Conservation (phyloP, 805 yeast genomes). For the Yamadazyma nakazawae region DNA sequence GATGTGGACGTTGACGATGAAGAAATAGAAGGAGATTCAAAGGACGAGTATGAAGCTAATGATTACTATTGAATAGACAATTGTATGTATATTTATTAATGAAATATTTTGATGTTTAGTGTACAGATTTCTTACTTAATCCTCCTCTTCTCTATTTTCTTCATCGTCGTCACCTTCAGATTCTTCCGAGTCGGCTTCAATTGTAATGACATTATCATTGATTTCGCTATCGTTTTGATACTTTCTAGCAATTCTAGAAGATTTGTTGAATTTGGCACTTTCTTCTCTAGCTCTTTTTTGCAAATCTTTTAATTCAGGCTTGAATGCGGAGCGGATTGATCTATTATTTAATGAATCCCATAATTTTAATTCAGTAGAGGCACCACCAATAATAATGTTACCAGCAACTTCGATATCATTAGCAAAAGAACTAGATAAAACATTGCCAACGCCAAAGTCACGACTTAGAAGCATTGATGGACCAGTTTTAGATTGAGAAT, state of each 20-base stretch:
- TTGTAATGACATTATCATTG: slow-evolving; percentile 56
- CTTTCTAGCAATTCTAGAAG: slow-evolving; percentile 75
- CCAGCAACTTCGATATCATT: slow-evolving; percentile 87
- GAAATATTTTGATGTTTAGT: slow-evolving; percentile 6
- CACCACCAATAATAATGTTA: slow-evolving; percentile 83
- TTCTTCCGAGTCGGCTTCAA: slow-evolving; percentile 54
- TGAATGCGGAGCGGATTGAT: slow-evolving; percentile 70
- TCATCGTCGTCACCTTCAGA: slow-evolving; percentile 24
- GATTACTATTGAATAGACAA: slow-evolving; percentile 32
- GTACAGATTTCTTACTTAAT: not conserved
- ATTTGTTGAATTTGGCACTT: slow-evolving; percentile 53
- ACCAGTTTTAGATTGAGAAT: slow-evolving; percentile 23
- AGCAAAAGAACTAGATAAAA: slow-evolving; percentile 76
- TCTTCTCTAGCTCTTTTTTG: slow-evolving; percentile 57
- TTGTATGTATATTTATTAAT: slow-evolving; percentile 4
- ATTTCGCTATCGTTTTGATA: slow-evolving; percentile 43
- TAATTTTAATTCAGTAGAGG: slow-evolving; percentile 75
- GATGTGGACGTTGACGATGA: slow-evolving; percentile 12
- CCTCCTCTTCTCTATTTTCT: slow-evolving; percentile 16
- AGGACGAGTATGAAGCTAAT: slow-evolving; percentile 37
- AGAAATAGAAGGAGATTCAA: slow-evolving; percentile 11
- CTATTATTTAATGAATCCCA: slow-evolving; percentile 90
- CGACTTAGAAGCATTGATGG: slow-evolving; percentile 90
- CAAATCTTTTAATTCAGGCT: slow-evolving; percentile 50
- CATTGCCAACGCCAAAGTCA: slow-evolving; percentile 93